Percentiles rank a stretch among this genome's conserved stretches.
phyloP scores from a whole-genome alignment of 768 basidiomycete genomes.

The Termitomyces sp. region DNA sequence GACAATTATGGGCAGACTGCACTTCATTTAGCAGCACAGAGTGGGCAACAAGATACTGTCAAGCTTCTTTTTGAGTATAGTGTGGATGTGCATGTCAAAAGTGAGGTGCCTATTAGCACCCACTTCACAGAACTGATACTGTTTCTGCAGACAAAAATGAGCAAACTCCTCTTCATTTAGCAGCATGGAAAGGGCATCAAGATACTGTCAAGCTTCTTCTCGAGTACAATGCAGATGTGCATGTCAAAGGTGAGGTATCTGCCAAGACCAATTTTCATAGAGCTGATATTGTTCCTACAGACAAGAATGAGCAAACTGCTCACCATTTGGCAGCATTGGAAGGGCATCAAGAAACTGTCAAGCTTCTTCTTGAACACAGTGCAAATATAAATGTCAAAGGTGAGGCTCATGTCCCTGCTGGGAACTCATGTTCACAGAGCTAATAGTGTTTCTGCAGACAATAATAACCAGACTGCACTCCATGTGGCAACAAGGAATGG shows the following conservation, averaged over 20 bases:
- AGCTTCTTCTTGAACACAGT: too few species aligned
- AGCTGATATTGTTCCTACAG: not conserved
- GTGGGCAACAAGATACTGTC: not conserved
- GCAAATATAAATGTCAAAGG: too few species aligned
- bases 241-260: not conserved
- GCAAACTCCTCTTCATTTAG: not conserved
- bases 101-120: not conserved
- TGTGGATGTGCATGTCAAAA: not conserved
- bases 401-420: too few species aligned
- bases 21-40: not conserved
- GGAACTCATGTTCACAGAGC: too few species aligned
- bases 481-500: too few species aligned
- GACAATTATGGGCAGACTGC: not conserved
- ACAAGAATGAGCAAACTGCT: too few species aligned
- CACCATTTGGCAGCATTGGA: too few species aligned
- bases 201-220: not conserved
- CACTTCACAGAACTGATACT: not conserved
- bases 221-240: not conserved
- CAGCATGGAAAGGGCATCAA: not conserved
- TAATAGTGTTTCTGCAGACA: too few species aligned
- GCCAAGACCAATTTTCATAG: too few species aligned
- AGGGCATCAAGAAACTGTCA: too few species aligned
- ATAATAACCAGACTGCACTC: too few species aligned
- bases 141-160: not conserved
- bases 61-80: not conserved